Conservation (phyloP, 2,329 filamentous ascomycete species). For the Colletotrichum magnum region DNA sequence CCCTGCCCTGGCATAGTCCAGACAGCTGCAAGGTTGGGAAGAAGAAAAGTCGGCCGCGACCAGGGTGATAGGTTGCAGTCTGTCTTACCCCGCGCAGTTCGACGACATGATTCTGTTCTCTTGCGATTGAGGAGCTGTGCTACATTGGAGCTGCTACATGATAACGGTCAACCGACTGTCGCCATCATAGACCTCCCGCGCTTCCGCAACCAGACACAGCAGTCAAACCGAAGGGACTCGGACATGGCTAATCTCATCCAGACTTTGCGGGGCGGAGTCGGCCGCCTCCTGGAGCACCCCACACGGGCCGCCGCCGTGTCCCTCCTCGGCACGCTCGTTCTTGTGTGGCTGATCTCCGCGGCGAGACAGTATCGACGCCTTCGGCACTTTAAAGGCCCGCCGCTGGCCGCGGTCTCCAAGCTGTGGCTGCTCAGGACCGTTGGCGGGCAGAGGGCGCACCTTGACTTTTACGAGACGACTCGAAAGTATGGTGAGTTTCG, state of each 20-base stretch:
- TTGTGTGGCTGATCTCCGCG: constrained; percentile 35
- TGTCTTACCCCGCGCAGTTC: neutral
- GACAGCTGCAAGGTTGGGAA: neutral
- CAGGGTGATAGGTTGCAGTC: neutral
- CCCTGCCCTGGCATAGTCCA: too few relatives aligned
- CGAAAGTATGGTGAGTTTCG: constrained; percentile 50
- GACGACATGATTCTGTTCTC: neutral
- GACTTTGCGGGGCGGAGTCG: neutral
- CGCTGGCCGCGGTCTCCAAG: constrained; percentile 54
- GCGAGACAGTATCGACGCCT: constrained; percentile 53
- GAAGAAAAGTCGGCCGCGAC: neutral
- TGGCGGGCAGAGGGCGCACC: constrained; percentile 49
- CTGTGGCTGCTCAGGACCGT: constrained; percentile 54
- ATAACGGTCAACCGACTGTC: neutral
- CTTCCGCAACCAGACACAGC: neutral
- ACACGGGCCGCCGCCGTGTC: neutral
- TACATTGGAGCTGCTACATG: neutral
- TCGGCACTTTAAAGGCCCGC: constrained; percentile 56
- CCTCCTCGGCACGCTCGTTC: constrained; percentile 30
- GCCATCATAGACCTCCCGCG: neutral
- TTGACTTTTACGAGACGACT: constrained; percentile 53
- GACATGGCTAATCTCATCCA: neutral
- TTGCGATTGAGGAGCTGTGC: neutral
- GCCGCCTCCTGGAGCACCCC: neutral
- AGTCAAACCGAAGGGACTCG: neutral